Evolutionary conservation across 306 rosid species (phyloP).

Genomic region (Luffa acutangula): DNA sequence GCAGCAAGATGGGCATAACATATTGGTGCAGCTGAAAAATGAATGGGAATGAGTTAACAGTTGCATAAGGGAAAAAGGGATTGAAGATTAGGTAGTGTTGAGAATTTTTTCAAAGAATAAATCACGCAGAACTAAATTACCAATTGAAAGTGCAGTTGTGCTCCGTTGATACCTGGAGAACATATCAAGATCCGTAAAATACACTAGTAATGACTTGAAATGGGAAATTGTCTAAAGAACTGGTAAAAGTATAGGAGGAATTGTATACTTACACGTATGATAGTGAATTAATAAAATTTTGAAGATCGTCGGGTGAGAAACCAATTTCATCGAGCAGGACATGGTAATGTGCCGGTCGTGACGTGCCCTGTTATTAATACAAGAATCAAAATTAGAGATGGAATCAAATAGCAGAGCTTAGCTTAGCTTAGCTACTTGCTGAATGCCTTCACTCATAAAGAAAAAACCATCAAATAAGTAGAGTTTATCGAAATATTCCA

Average conservation of each 20-base stretch:
- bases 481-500: neutral
- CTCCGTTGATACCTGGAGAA: slow-evolving; percentile 81
- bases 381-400: neutral
- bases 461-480: neutral
- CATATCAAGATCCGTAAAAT: neutral
- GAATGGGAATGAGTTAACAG: slow-evolving; percentile 6
- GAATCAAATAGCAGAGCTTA: neutral
- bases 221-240: neutral
- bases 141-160: slow-evolving; percentile 62
- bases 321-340: slow-evolving; percentile 88
- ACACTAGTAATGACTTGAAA: neutral
- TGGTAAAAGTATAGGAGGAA: neutral
- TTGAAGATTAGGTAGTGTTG: neutral
- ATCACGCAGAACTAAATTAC: slow-evolving; percentile 21
- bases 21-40: slow-evolving; percentile 63
- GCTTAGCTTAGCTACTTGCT: neutral
- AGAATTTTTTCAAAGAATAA: neutral
- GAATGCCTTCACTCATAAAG: neutral
- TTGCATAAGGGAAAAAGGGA: slow-evolving; percentile 1
- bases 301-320: slow-evolving; percentile 71
- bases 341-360: slow-evolving; percentile 81
- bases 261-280: slow-evolving; percentile 64
- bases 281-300: slow-evolving; percentile 59
- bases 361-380: slow-evolving; percentile 54
- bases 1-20: slow-evolving; percentile 88